A percentile compares a stretch with the other conserved stretches of the same genome.
These are phyloP conservation scores for Auricularia heimuer DNA, from an alignment of 768 basidiomycete species.

Conservation along the genomic window DNA sequence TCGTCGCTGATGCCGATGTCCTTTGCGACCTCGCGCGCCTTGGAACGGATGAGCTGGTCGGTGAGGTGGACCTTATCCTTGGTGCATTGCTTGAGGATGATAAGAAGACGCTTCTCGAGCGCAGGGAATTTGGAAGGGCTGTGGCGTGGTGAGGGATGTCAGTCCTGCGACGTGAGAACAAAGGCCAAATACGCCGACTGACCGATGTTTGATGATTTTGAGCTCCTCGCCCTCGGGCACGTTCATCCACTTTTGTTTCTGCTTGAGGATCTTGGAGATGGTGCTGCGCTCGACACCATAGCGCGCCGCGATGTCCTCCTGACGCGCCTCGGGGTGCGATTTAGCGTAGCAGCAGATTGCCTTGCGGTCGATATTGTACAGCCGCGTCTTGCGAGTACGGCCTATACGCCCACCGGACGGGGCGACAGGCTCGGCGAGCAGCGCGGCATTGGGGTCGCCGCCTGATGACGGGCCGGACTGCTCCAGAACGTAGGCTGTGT, in stretches of 20 bases:
- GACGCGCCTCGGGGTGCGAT: slow-evolving; percentile 56
- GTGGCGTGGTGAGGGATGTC: not conserved
- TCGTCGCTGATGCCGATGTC: slow-evolving; percentile 49
- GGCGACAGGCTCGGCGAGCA: not conserved
- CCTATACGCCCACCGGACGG: not conserved
- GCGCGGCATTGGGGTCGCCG: not conserved
- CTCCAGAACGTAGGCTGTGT: not conserved
- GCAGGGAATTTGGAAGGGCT: slow-evolving; percentile 77
- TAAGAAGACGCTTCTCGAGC: slow-evolving; percentile 54
- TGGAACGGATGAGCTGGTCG: slow-evolving; percentile 54
- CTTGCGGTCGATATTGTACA: slow-evolving; percentile 66
- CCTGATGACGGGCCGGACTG: not conserved
- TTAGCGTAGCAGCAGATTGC: slow-evolving; percentile 61
- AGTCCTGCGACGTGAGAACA: not conserved
- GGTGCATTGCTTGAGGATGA: slow-evolving; percentile 48
- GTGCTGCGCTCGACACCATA: slow-evolving; percentile 85
- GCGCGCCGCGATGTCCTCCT: slow-evolving; percentile 71
- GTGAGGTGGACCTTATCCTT: slow-evolving; percentile 39
- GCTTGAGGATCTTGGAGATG: slow-evolving; percentile 86
- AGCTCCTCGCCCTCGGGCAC: slow-evolving; percentile 49
- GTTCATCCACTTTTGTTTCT: slow-evolving; percentile 74
- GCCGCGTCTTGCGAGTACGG: slow-evolving; percentile 43
- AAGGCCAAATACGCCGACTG: slow-evolving; percentile 10
- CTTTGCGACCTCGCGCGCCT: slow-evolving; percentile 59
- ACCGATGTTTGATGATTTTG: slow-evolving; percentile 65